Evolutionary conservation across 192 early-diverging fungal species (phyloP).

Genomic region (Gaertneriomyces semiglobifer): DNA sequence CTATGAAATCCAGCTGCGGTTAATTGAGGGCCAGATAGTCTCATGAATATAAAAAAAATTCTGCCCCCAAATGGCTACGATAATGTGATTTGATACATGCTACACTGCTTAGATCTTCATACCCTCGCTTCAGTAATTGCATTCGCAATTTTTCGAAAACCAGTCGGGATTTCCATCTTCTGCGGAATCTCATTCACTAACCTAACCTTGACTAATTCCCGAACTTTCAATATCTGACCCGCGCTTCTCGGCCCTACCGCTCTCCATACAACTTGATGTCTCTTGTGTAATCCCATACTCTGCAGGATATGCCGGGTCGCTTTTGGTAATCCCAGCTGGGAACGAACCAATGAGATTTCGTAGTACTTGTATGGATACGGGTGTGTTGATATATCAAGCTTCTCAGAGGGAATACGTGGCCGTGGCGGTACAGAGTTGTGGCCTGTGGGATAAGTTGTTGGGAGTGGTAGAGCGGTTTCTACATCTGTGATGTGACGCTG

Average conservation of each 20-base stretch:
- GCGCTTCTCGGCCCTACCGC: constrained; percentile 49
- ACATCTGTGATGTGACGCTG: constrained; percentile 33
- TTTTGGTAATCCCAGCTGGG: constrained; percentile 55
- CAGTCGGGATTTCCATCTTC: constrained; percentile 3
- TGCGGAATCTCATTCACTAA: constrained; percentile 47
- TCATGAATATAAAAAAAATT: no score
- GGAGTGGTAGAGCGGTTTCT: constrained; percentile 43
- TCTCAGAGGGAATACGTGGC: constrained; percentile 13
- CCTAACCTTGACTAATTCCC: constrained; percentile 56
- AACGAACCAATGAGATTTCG: constrained; percentile 59
- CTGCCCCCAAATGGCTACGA: no score
- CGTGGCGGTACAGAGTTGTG: constrained; percentile 1
- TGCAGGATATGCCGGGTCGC: constrained; percentile 45
- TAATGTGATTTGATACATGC: no score
- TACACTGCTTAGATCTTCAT: neutral
- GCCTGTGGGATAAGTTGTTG: constrained; percentile 36
- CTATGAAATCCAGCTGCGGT: no score
- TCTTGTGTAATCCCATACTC: constrained; percentile 49
- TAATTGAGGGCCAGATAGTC: no score
- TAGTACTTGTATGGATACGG: constrained; percentile 48
- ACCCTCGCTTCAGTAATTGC: neutral
- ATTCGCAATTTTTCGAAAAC: constrained; percentile 24
- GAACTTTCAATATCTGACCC: constrained; percentile 60
- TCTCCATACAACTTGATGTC: constrained; percentile 57
- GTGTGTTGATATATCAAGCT: constrained; percentile 8